Evolutionary conservation across 139 green algal genomes (phyloP), one percentile per base, ranked within the genome.

Genomic region (Gonium pectorale): DNA sequence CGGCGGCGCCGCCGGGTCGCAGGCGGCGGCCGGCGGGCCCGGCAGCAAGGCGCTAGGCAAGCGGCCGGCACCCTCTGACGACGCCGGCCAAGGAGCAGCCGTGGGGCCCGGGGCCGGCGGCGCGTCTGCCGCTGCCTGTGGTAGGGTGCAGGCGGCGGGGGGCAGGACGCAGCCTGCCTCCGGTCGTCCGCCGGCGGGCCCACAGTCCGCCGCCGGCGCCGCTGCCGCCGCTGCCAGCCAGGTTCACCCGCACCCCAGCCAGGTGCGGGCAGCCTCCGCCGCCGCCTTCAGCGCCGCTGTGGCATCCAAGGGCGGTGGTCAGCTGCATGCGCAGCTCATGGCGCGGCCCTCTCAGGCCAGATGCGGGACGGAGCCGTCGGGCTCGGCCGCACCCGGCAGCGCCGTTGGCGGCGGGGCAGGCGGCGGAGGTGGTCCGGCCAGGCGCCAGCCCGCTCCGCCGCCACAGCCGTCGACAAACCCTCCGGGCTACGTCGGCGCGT

Each of bases 1-100:
- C n/a, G n/a, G 49, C 49, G 17, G 49, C 49, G 49, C 13, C 49
- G 17, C 13, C 49, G 49, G 17, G 17, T 56, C 13, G 49, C 49
- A 17, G 49, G 49, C 49, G 49, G 49, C 13, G 49, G 17, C 13
- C 31, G 52, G 43, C 51, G 41, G 62, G 17, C 29, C 17, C 37
- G 21, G 73, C 44, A 4, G 24, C 51, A 51, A 40, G 24, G 64
- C 52, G 21, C 54, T 44, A 0, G 31, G 66, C 54, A 66, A 85
- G 66, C 73, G 68, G 44, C 78, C 71, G 38, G 44, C 49, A 27
- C 35, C 81, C 40, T 60, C 35, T 29, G 69, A 85, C 37, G 37
- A 1, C 21, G 67, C 29, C 29, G 71, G n/a, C 29, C n/a, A n/a
- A n/a, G n/a, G n/a, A n/a, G n/a, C n/a, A n/a, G n/a, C n/a, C n/a